Percentiles rank a stretch among this genome's conserved stretches.
Conservation (phyloP, 1,284 basidiomycete genomes). For the Clitocybe nebularis region DNA sequence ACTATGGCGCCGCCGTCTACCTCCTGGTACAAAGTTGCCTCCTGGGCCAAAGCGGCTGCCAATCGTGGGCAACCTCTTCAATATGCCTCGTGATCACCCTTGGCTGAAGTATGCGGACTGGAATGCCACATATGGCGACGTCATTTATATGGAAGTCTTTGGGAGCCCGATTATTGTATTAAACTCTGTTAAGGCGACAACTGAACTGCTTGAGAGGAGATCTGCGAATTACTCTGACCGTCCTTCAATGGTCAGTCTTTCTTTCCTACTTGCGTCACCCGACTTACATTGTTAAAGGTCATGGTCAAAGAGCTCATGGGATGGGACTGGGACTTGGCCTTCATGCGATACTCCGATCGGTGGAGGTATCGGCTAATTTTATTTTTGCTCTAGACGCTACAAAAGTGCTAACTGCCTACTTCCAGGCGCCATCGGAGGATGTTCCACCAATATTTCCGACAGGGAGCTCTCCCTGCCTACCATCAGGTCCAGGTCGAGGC, state of each 20-base stretch:
- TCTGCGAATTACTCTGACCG: slow-evolving; percentile 24
- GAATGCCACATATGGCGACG: slow-evolving; percentile 14
- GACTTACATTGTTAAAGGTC: not conserved
- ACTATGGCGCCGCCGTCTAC: not conserved
- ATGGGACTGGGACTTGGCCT: slow-evolving; percentile 8
- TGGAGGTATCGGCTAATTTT: slow-evolving; percentile 11
- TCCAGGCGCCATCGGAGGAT: slow-evolving; percentile 5
- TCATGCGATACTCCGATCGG: slow-evolving; percentile 7
- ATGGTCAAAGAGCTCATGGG: slow-evolving; percentile 6
- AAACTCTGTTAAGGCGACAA: slow-evolving; percentile 20
- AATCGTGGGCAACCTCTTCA: slow-evolving; percentile 11
- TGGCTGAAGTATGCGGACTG: slow-evolving; percentile 14
- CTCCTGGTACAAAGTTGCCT: slow-evolving; percentile 1
- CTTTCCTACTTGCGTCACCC: not conserved
- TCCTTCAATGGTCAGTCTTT: slow-evolving; percentile 7
- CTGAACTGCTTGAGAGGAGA: slow-evolving; percentile 23
- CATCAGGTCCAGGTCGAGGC: slow-evolving; percentile 8
- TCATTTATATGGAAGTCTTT: slow-evolving; percentile 21
- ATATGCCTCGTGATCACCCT: slow-evolving; percentile 4
- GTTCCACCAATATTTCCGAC: slow-evolving; percentile 15
- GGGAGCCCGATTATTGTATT: slow-evolving; percentile 21
- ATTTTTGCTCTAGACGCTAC: slow-evolving; percentile 3
- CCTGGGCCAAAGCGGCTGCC: slow-evolving; percentile 10
- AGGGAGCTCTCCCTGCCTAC: slow-evolving; percentile 8
- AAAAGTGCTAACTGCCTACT: not conserved